A percentile compares a stretch with the other conserved stretches of the same genome.
Conservation (phyloP, 2,329 filamentous ascomycete genomes). For the Sporothrix pseudoabietina region DNA sequence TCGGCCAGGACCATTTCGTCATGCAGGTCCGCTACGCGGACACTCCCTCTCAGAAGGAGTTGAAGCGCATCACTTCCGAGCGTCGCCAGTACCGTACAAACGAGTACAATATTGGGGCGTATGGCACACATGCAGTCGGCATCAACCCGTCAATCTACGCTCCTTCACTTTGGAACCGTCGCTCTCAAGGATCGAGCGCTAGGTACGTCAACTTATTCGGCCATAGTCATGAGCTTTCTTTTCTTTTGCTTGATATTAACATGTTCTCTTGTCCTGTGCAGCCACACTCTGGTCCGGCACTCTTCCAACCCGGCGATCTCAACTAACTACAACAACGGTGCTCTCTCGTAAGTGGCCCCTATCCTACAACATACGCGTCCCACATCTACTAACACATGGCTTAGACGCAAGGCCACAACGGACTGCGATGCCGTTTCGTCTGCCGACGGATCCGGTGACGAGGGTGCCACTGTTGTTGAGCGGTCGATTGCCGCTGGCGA, state of each 20-base stretch:
- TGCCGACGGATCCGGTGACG: conserved; percentile 52
- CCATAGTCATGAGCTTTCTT: not conserved
- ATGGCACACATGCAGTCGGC: conserved; percentile 63
- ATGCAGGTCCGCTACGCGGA: conserved; percentile 96
- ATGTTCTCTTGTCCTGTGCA: not conserved
- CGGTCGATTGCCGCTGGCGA: conserved; percentile 45
- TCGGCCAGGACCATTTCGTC: conserved; percentile 77
- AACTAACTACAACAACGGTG: not conserved
- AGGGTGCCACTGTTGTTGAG: conserved; percentile 59
- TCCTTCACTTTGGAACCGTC: conserved; percentile 45
- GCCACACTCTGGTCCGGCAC: conserved; percentile 13
- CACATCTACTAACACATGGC: conserved; percentile 14
- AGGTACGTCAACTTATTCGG: conserved; percentile 35
- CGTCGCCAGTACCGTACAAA: conserved; percentile 94
- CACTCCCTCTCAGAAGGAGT: conserved; percentile 91
- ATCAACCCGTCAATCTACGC: conserved; percentile 55
- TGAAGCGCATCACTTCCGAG: conserved; percentile 94
- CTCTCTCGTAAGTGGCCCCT: not conserved
- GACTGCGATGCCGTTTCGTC: conserved; percentile 48
- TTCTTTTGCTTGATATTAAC: not conserved
- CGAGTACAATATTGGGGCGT: conserved; percentile 81
- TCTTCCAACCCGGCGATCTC: conserved; percentile 22
- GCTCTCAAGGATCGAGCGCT: conserved; percentile 33
- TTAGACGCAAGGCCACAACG: conserved; percentile 46
- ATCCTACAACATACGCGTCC: not conserved